Conservation (phyloP, 1,139 yeast genomes). For the Scheffersomyces segobiensis region DNA sequence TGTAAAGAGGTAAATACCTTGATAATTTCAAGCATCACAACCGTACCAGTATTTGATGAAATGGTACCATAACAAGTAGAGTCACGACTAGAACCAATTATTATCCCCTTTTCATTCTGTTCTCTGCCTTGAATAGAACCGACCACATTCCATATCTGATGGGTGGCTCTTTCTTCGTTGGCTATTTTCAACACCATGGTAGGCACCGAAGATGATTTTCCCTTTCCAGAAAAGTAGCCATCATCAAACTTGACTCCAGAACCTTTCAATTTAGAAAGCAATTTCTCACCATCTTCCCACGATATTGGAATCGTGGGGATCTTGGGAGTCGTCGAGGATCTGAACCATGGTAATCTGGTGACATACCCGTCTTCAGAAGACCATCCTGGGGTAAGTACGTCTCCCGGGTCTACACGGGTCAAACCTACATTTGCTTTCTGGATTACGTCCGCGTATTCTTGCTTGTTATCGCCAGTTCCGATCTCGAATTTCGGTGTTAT, state of each 20-base stretch:
- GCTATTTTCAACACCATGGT: conserved; percentile 40
- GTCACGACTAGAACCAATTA: conserved; percentile 86
- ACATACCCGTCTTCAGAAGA: conserved; percentile 47
- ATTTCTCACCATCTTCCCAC: conserved; percentile 59
- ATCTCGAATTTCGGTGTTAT: conserved; percentile 28
- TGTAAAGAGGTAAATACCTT: conserved; percentile 69
- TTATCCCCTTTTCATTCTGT: conserved; percentile 69
- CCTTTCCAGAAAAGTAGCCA: conserved; percentile 30
- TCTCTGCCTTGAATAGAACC: conserved; percentile 82
- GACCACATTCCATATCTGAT: conserved; percentile 75
- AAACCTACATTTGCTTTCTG: conserved; percentile 68
- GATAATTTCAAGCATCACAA: conserved; percentile 69
- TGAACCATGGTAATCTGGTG: conserved; percentile 40
- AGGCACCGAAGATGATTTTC: conserved; percentile 3
- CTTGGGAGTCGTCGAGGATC: conserved; percentile 59
- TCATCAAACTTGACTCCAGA: conserved; percentile 45
- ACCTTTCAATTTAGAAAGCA: conserved; percentile 48
- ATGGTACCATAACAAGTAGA: conserved; percentile 75
- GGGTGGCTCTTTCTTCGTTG: conserved; percentile 57
- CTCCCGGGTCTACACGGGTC: conserved; percentile 72
- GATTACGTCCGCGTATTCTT: conserved; percentile 47
- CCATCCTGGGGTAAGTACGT: conserved; percentile 79
- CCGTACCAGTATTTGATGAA: conserved; percentile 75
- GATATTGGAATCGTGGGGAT: conserved; percentile 81
- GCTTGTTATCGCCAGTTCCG: conserved; percentile 30